Percentiles rank a stretch among this genome's conserved stretches.
Evolutionary conservation across 2,329 filamentous ascomycete species (phyloP).

Genomic region (Aspergillus cejpii): DNA sequence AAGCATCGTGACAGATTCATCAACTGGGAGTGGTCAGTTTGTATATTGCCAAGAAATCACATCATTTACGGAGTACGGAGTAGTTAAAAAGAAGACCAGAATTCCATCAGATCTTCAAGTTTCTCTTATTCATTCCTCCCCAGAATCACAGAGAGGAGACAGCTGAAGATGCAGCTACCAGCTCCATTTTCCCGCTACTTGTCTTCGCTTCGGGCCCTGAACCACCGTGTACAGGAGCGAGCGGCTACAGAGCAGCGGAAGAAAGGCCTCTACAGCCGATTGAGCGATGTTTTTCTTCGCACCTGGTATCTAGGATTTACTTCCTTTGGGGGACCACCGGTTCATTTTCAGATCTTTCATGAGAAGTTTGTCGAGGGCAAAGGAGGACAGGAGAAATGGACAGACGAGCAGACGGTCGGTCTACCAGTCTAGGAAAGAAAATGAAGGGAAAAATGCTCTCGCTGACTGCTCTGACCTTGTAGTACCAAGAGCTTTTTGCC

Average conservation of each 20-base stretch:
- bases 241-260: background rate
- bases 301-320: conserved; percentile 60
- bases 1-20: background rate
- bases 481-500: conserved; percentile 68
- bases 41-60: background rate
- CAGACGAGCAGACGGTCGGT: conserved; percentile 60
- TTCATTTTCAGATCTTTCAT: conserved; percentile 64
- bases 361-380: conserved; percentile 52
- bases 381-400: conserved; percentile 50
- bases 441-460: background rate
- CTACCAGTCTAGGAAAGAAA: too few relatives aligned
- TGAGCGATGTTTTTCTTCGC: conserved; percentile 32
- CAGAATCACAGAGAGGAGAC: too few relatives aligned
- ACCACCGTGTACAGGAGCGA: conserved; percentile 1
- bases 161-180: conserved; percentile 4
- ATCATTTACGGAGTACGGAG: background rate
- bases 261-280: conserved; percentile 17
- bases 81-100: background rate
- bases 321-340: conserved; percentile 60
- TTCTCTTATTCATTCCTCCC: too few relatives aligned
- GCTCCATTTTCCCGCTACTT: conserved; percentile 4
- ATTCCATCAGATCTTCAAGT: too few relatives aligned
- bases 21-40: background rate
- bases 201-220: conserved; percentile 5
- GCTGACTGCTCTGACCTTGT: background rate